Base-by-base conservation (phyloP, 1,284 basidiomycete genomes). In the Ustilago sp. region DNA sequence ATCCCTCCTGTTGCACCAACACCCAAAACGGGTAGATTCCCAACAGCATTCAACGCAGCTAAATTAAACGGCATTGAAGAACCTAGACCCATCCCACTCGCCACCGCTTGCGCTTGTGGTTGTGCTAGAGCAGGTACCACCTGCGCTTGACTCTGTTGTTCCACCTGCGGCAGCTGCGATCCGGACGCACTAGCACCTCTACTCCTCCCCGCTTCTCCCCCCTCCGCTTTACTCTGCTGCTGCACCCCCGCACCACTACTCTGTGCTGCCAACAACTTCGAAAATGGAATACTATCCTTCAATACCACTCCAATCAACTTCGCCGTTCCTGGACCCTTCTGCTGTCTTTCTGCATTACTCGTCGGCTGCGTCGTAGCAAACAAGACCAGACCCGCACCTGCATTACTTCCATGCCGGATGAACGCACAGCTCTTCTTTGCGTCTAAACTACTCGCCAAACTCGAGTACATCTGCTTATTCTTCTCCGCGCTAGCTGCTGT, bases 341-440 rank as follows among this genome's bases (percentile, higher is more conserved):
- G 66, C 4, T 48, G 48, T 39, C 58, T 55, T 56, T 78, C 71
- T 0, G 64, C 62, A 48, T 69, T 72, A 53, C 66, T 72, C 23
- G 77, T 67, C 31, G 79, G 54, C 51, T 77, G 77, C 3, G 65
- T 71, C 31, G 74, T 76, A 4, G 72, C 71, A 47, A 83, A 71
- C 41, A 83, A 45, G 31, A 80, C 76, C 54, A 80, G 43, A 9
- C 81, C 81, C 12, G 74, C 77, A 0, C 70, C 77, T 1, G 77
- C 61, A 19, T 43, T 68, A 31, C 65, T 52, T 3, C 75, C 78
- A 55, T 80, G 79, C n/a, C 74, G 51, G 4, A 83, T 68, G 43
- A 74, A 81, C 2, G 81, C 81, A 47, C 73, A 80, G 48, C 80
- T 72, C 65, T 79, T 77, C 50, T 81, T 79, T 9, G 70, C 73